A percentile compares a stretch with the other conserved stretches of the same genome.
Evolutionary conservation across 2,329 filamentous ascomycete genomes (phyloP).

Genomic region (Scedosporium boydii): DNA sequence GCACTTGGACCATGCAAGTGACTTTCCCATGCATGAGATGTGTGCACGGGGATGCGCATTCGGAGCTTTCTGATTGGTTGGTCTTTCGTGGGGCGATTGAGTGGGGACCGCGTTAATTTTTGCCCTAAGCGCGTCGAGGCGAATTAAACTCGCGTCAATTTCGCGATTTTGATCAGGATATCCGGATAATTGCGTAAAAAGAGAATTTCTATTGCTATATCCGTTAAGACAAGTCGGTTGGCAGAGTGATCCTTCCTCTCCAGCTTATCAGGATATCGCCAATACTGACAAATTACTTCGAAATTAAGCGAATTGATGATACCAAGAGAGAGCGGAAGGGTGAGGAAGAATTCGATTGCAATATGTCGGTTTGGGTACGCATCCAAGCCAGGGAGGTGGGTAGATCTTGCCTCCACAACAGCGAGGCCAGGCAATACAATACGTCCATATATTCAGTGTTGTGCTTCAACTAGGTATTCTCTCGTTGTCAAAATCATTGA

Average conservation of each 20-base stretch:
- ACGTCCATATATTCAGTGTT: too few species aligned
- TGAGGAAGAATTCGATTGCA: too few species aligned
- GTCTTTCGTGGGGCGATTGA: neutral
- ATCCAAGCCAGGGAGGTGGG: too few species aligned
- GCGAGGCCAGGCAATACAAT: too few species aligned
- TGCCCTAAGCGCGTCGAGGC: neutral
- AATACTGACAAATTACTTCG: too few species aligned
- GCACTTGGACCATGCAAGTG: neutral
- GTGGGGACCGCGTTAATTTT: neutral
- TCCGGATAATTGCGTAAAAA: neutral
- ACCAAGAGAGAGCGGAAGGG: too few species aligned
- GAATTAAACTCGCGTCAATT: slow-evolving; percentile 4
- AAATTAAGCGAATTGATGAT: too few species aligned
- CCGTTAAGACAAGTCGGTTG: neutral
- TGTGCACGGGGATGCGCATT: neutral
- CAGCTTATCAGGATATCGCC: too few species aligned
- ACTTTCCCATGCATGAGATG: neutral
- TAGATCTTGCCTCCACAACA: too few species aligned
- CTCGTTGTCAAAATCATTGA: too few species aligned
- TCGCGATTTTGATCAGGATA: neutral
- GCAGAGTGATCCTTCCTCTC: neutral
- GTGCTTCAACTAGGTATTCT: too few species aligned
- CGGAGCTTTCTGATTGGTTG: neutral
- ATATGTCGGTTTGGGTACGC: too few species aligned
- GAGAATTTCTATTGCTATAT: neutral